Evolutionary conservation across 768 basidiomycete species (phyloP).

Genomic region (Kwoniella dendrophila): DNA sequence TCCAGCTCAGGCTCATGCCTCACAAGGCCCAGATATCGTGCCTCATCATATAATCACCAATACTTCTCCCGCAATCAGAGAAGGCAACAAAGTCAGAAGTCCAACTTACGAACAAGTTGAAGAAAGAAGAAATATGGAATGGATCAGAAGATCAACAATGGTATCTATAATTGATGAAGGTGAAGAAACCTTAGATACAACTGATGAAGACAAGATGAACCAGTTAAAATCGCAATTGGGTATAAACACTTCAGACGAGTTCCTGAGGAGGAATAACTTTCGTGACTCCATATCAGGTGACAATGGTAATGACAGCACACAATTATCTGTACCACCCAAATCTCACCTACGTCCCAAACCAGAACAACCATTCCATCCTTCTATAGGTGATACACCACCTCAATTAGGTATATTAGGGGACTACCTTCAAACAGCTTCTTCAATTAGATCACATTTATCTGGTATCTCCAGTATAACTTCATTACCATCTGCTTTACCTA

Average conservation of each 20-base stretch:
- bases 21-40: not conserved
- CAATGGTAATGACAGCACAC: too few species aligned
- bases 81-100: not conserved
- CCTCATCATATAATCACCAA: not conserved
- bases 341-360: not conserved
- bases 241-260: not conserved
- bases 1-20: not conserved
- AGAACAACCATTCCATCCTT: not conserved
- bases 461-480: slow-evolving; percentile 1
- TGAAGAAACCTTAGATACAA: slow-evolving; percentile 4
- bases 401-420: slow-evolving; percentile 2
- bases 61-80: not conserved
- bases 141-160: slow-evolving; percentile 13
- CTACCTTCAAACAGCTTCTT: not conserved
- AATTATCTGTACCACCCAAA: not conserved
- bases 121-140: slow-evolving; percentile 23
- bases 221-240: not conserved
- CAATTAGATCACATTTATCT: not conserved
- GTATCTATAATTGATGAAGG: not conserved
- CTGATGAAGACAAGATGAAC: not conserved
- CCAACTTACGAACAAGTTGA: slow-evolving; percentile 10
- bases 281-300: too few species aligned
- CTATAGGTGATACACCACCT: slow-evolving; percentile 10
- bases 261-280: too few species aligned
- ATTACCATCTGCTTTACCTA: not conserved